Conservation (phyloP, 192 early-diverging fungal species). For the Piromyces finnis region DNA sequence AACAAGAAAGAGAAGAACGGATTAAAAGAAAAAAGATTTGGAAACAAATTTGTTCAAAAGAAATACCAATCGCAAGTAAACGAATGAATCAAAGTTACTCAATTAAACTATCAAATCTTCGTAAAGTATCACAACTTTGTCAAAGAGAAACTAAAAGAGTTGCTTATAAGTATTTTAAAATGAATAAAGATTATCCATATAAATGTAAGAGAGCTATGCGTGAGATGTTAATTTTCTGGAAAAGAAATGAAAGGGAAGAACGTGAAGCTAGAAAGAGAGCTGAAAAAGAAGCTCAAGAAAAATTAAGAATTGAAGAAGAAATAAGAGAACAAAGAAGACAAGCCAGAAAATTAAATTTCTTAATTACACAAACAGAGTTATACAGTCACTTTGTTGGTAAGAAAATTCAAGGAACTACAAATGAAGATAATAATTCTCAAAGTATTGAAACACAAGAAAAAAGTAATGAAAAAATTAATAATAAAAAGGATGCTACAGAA, state of each 20-base stretch:
- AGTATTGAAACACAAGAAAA: no score
- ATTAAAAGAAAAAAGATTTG: background rate
- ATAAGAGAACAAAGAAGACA: slow-evolving; percentile 61
- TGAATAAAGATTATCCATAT: slow-evolving; percentile 39
- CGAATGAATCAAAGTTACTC: background rate
- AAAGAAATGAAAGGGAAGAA: slow-evolving; percentile 77
- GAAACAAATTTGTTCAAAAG: background rate
- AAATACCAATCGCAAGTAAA: background rate
- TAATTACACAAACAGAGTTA: slow-evolving; percentile 81
- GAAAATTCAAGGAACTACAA: slow-evolving; percentile 29
- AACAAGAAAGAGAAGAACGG: background rate
- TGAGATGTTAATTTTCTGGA: slow-evolving; percentile 82
- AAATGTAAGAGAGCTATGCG: slow-evolving; percentile 46
- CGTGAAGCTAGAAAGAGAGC: slow-evolving; percentile 72
- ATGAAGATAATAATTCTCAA: background rate
- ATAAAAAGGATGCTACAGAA: background rate
- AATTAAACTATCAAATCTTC: slow-evolving; percentile 26
- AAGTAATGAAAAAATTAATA: background rate
- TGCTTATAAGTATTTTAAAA: slow-evolving; percentile 21
- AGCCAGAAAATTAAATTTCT: slow-evolving; percentile 75
- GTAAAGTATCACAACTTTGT: slow-evolving; percentile 48
- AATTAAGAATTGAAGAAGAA: slow-evolving; percentile 61
- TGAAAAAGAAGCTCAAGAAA: slow-evolving; percentile 68
- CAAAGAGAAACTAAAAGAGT: slow-evolving; percentile 53
- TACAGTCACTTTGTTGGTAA: slow-evolving; percentile 82